Evolutionary conservation across 768 basidiomycete species (phyloP), one percentile per base, ranked within the genome.

Genomic region (Mycena sanguinolenta): DNA sequence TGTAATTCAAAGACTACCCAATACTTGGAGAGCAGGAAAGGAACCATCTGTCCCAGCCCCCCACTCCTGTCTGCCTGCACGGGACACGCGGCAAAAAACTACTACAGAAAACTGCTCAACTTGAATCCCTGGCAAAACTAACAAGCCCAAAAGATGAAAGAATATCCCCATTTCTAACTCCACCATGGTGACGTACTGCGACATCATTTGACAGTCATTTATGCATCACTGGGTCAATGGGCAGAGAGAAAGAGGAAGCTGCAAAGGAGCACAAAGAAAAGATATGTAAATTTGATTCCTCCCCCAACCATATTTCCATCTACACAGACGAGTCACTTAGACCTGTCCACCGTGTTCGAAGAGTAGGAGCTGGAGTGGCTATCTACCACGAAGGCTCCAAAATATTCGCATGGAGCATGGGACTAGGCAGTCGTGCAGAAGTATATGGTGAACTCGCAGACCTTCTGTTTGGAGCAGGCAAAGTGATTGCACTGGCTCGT

Each of bases 161-260:
- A 0, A 75, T 77, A 3, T 61, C 73, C 50, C 76, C 78, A 0
- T 77, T 58, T 49, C 74, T 79, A 13, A 52, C 62, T 0, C 64
- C 75, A 14, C 77, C 76, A 3, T 79, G 75, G 79, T 54, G 73
- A 17, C 55, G 64, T n/a, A 60, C 69, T 12, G 49, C 38, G 17
- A 46, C 67, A 1, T 30, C 34, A 16, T 76, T 67, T 46, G 9
- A 9, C 10, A 23, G 53, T 21, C 63, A 70, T 28, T 25, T 75
- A 21, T 32, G 28, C 39, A 73, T 28, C 57, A 46, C 54, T 28
- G 69, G 17, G 38, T 63, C 38, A 25, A 10, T 30, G 68, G 66
- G 66, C 64, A 59, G 59, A 32, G 39, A 63, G 2, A 73, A 73
- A 50, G 27, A 70, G 38, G 69, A 70, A 0, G 69, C 54, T 16